Base-by-base conservation (phyloP, 2,329 filamentous ascomycete genomes). In the Clarireedia paspali region DNA sequence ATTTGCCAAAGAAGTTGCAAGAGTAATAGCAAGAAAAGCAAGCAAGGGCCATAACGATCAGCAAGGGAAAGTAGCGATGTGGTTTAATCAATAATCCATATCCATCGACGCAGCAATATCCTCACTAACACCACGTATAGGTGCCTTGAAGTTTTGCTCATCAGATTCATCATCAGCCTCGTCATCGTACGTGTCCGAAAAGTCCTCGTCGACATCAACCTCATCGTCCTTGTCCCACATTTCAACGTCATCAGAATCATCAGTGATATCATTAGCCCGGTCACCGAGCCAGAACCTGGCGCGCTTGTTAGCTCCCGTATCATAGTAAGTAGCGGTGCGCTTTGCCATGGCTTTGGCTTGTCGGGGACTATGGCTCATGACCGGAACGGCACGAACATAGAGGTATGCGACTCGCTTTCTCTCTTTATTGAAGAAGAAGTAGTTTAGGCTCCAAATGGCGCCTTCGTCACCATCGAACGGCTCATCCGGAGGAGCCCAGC, bases 391-490 rank as follows among this genome's bases (percentile, higher is more conserved):
- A 59, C 92, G 87, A 47, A 96, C 82, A 67, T 96, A 95, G 47
- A 99, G 75, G 70, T 99, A 99, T 59, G 90, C 91, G 17, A 99
- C 92, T 44, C 94, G 84, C 75, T 97, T 97, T 68, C 87, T 81
- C 26, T 85, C 78, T 67, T 92, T 92, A 77, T 95, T 96, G 80
- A 96, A 97, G 72, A 97, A 95, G 76, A 99, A 96, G 72, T 95
- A 96, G 71, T 97, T 91, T 60, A 91, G 79, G 50, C 89, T 91
- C 92, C 92, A 99, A 60, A 99, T 91, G 9, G 91, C 87, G 59
- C 89, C 89, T 67, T 96, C 91, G 59, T 95, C 91, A 60, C 91
- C 91, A 64, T 91, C 87, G 66, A 95, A 96, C 0, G 91, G 90
- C 67, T 96, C 91, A 59, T 91, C 89, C 42, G 90, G 86, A 0